These are phyloP conservation scores for Auriscalpium microsporum DNA, from an alignment of 768 basidiomycete species.

Conservation along the genomic window DNA sequence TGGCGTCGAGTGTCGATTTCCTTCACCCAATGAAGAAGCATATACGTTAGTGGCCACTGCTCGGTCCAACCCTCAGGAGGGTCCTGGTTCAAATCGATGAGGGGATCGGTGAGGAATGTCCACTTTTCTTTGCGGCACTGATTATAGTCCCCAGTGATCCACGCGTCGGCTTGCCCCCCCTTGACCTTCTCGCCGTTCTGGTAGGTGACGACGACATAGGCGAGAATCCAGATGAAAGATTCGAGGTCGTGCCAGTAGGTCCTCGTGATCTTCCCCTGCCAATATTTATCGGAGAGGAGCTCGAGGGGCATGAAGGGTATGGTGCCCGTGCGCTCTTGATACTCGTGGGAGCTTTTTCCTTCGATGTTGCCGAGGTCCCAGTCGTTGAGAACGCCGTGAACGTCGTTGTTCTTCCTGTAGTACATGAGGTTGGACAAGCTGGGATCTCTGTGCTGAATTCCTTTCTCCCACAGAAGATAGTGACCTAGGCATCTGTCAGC, in stretches of 20 bases:
- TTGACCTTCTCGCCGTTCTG: not conserved
- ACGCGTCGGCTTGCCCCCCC: not conserved
- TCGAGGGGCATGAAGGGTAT: not conserved
- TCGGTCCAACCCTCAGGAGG: too few relatives aligned
- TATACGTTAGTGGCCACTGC: too few relatives aligned
- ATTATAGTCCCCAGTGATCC: not conserved
- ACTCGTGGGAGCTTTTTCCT: not conserved
- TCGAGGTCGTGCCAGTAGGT: constrained; percentile 1
- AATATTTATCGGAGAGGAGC: not conserved
- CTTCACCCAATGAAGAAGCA: too few relatives aligned
- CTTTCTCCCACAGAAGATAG: not conserved
- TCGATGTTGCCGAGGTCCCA: not conserved
- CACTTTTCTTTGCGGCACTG: not conserved
- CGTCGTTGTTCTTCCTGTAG: too few relatives aligned
- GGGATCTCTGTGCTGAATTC: not conserved
- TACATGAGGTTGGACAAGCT: not conserved
- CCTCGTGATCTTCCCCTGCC: not conserved
- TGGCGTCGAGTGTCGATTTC: too few relatives aligned
- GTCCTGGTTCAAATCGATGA: too few relatives aligned
- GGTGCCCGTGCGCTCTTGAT: not conserved
- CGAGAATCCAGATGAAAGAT: not conserved
- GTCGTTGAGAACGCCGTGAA: constrained; percentile 3
- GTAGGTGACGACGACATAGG: not conserved
- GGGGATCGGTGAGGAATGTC: not conserved
- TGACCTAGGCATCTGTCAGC: not conserved